Base-by-base conservation (phyloP, 164 flowering plant species). In the Paratinospora sagittata region DNA sequence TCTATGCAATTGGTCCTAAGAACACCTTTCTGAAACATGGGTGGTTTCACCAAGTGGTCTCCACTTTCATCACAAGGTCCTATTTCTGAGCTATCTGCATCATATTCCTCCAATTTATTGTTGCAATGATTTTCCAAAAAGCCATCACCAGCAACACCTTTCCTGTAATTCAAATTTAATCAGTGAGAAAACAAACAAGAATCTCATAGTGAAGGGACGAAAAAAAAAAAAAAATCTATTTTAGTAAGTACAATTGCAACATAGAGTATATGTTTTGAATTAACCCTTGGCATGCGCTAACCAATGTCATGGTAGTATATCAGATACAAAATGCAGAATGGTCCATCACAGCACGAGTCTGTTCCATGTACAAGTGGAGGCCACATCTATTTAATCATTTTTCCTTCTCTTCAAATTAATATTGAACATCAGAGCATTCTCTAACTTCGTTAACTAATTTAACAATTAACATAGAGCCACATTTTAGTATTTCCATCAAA, bases 1-100 rank as follows among this genome's bases (percentile, higher is more conserved):
- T 96, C 99, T 47, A 96, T 96, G 84, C 99, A 96, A 68, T 96
- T 96, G 62, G 98, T 93, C 71, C 99, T 81, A 65, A 96, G 76
- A 43, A 96, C 93, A 37, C 99, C 99, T 23, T 74, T 87, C 72
- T 93, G 99, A 63, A 87, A 80, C 81, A 73, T 78, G 2, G 77
- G 85, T 33, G 79, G 76, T 76, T 86, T 87, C 33, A 80, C 62
- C 43, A 65, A 61, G 67, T 70, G 68, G 72, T 70, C 71, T 65
- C 67, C 79, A 69, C 49, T 66, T n/a, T 62, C 77, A 73, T 71
- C 75, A 30, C 69, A 68, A 68, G 64, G 68, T 67, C 81, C 80
- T 27, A 34, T 24, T 72, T 77, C 84, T 16, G 75, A 65, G 65
- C 57, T 75, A 71, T 83, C 79, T 45, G 19, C 75, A 67, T 83